phyloP scores from a whole-genome alignment of 768 basidiomycete species.

The Pholiota conissans region DNA sequence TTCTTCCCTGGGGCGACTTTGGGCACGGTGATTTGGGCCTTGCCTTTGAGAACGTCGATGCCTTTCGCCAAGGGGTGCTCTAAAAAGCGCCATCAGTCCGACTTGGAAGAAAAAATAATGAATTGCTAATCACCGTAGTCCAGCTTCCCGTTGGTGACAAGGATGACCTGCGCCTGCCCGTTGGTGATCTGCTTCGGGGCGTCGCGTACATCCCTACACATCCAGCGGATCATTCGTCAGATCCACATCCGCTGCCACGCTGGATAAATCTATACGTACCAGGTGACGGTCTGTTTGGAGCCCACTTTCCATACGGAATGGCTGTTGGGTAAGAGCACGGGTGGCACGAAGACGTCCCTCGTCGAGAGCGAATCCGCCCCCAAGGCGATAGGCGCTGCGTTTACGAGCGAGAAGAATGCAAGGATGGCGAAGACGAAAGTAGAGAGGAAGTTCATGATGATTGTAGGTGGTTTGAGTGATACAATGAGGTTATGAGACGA shows the following conservation, averaged over 20 bases:
- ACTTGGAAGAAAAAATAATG: not conserved
- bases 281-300: constrained; percentile 28
- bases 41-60: constrained; percentile 36
- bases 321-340: constrained; percentile 24
- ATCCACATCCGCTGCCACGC: constrained; percentile 14
- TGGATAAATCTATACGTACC: constrained; percentile 21
- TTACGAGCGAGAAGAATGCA: constrained; percentile 24
- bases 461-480: not conserved
- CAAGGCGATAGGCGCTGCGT: constrained; percentile 27
- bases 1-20: constrained; percentile 32
- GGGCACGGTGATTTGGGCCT: constrained; percentile 40
- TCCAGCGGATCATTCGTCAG: not conserved
- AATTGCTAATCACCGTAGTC: constrained; percentile 36
- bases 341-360: constrained; percentile 34
- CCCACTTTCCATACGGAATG: constrained; percentile 30
- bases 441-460: constrained; percentile 21
- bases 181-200: constrained; percentile 45
- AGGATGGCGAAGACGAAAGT: constrained; percentile 23
- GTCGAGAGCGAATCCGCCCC: constrained; percentile 11
- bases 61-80: constrained; percentile 36
- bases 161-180: constrained; percentile 36
- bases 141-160: constrained; percentile 30
- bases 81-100: constrained; percentile 5
- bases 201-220: constrained; percentile 35
- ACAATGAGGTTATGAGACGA: constrained; percentile 3